phyloP scores from a whole-genome alignment of 140 eudicot genomes.

The Senecio squalidus region DNA sequence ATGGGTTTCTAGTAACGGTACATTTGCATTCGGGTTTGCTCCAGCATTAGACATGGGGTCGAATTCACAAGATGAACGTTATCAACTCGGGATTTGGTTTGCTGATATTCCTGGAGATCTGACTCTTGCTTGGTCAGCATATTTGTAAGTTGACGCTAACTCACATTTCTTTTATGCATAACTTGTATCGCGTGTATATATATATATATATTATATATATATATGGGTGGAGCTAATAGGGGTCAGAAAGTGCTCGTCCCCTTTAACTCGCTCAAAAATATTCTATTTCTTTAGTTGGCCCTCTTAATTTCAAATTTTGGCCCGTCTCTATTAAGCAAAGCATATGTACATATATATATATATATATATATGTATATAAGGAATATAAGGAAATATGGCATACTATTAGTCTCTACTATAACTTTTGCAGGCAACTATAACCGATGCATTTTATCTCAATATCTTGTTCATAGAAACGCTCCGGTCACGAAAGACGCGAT shows the following conservation, averaged over 20 bases:
- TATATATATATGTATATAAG: background rate
- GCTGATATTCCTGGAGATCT: slow-evolving; percentile 73
- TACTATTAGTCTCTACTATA: slow-evolving; percentile 35
- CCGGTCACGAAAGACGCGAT: slow-evolving; percentile 66
- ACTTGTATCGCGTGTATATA: too few species aligned
- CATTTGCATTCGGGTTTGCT: slow-evolving; percentile 88
- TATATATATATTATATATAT: too few species aligned
- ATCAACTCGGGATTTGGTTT: slow-evolving; percentile 76
- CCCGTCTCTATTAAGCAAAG: too few species aligned
- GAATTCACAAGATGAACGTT: slow-evolving; percentile 24
- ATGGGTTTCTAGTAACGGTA: slow-evolving; percentile 79
- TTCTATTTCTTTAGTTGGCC: too few species aligned
- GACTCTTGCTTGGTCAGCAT: slow-evolving; percentile 78
- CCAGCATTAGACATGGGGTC: slow-evolving; percentile 19
- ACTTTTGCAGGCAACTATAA: slow-evolving; percentile 41
- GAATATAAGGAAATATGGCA: slow-evolving; percentile 9
- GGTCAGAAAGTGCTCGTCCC: too few species aligned
- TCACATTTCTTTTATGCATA: background rate
- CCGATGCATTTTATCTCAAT: slow-evolving; percentile 32
- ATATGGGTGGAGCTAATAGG: too few species aligned
- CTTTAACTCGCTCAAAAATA: too few species aligned
- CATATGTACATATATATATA: background rate
- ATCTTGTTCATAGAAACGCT: slow-evolving; percentile 46
- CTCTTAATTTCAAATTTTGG: too few species aligned
- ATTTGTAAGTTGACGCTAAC: slow-evolving; percentile 52